Evolutionary conservation across 176 grass and related monocot species (phyloP).

Genomic region (Urochloa ruziziensis): DNA sequence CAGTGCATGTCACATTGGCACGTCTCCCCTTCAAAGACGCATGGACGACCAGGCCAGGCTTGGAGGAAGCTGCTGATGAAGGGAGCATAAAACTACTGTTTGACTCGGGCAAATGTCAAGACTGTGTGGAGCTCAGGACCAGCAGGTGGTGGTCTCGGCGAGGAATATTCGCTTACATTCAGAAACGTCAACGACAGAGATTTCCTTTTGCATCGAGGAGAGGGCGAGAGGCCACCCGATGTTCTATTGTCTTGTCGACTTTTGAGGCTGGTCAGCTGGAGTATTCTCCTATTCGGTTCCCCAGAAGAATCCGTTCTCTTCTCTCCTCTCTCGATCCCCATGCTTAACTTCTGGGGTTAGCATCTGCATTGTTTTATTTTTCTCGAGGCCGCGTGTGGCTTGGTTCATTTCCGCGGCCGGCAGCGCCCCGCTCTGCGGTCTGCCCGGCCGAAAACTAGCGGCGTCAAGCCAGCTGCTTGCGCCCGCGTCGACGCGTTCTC

Average conservation of each 20-base stretch:
- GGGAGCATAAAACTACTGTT: background rate
- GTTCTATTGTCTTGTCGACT: background rate
- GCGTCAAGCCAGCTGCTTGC: background rate
- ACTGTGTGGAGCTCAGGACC: background rate
- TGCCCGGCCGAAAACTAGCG: no score
- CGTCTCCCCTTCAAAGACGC: background rate
- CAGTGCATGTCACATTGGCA: background rate
- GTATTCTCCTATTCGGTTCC: background rate
- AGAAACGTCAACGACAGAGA: background rate
- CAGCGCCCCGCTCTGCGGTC: no score
- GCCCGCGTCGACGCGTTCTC: background rate
- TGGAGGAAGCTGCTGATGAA: background rate
- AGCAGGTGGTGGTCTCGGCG: background rate
- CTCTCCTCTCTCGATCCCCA: background rate
- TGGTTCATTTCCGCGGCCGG: no score
- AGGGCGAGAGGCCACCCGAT: background rate
- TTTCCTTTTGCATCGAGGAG: background rate
- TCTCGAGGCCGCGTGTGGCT: background rate
- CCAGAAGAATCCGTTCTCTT: background rate
- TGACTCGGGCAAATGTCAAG: background rate
- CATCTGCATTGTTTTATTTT: background rate
- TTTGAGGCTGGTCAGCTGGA: background rate
- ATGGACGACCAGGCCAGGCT: background rate
- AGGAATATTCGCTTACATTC: background rate
- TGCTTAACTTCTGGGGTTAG: background rate